phyloP scores from a whole-genome alignment of 768 basidiomycete species.

The Suillus occidentalis region DNA sequence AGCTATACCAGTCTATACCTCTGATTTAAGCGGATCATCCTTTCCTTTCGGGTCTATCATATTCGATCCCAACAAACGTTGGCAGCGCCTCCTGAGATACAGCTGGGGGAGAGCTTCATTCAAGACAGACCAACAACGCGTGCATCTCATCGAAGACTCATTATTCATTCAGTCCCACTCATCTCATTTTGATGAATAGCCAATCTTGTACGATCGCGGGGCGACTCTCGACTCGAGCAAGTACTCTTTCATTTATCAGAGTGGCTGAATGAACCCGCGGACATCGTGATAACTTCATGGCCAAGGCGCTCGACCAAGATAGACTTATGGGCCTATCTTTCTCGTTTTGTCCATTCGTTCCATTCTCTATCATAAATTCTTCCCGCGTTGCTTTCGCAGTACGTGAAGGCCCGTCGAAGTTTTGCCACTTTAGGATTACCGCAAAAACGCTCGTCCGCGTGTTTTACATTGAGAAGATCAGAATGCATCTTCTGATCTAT shows the following conservation, averaged over 20 bases:
- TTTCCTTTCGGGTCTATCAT: constrained; percentile 1
- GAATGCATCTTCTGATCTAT: background rate
- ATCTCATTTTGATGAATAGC: constrained; percentile 1
- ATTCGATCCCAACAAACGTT: constrained; percentile 3
- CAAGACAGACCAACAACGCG: constrained; percentile 2
- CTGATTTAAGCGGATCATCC: constrained; percentile 2
- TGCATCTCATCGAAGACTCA: constrained; percentile 3
- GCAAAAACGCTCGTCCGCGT: constrained; percentile 1
- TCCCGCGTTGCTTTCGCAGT: constrained; percentile 7
- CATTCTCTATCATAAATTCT: background rate
- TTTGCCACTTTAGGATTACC: background rate
- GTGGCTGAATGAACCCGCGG: constrained; percentile 2
- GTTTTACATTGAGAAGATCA: background rate
- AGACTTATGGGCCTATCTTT: constrained; percentile 1
- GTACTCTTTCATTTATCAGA: background rate
- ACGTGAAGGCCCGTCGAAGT: background rate
- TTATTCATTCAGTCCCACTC: background rate
- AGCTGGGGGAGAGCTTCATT: background rate
- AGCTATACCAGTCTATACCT: background rate
- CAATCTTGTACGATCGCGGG: constrained; percentile 1
- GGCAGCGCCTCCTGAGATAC: background rate
- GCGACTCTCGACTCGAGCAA: background rate
- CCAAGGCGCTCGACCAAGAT: background rate
- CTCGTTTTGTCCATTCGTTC: background rate
- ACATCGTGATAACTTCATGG: constrained; percentile 5